Conservation (phyloP, 2,329 filamentous ascomycete species). For the Zalaria obscura region DNA sequence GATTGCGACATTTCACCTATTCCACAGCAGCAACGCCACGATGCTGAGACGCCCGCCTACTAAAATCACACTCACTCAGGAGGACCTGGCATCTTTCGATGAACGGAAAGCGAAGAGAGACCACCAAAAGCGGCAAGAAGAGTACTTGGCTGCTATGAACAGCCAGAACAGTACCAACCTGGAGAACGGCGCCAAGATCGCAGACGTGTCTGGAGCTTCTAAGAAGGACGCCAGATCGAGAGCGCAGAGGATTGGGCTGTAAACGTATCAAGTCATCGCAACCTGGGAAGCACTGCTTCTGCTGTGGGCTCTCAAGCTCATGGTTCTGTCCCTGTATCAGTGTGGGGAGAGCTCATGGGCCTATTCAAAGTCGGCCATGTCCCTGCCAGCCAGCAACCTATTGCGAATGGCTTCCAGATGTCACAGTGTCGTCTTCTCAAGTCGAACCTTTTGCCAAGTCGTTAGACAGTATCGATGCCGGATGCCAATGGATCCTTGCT, state of each 20-base stretch:
- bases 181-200: constrained; percentile 6
- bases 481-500: too few species aligned
- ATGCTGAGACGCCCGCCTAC: constrained; percentile 22
- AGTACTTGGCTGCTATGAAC: constrained; percentile 8
- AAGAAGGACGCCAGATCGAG: constrained; percentile 12
- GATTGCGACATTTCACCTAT: background rate
- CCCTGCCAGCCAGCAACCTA: too few species aligned
- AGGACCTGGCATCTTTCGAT: constrained; percentile 19
- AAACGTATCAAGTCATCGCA: background rate
- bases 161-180: constrained; percentile 10
- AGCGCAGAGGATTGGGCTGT: constrained; percentile 16
- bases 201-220: constrained; percentile 7
- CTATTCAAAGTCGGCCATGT: too few species aligned
- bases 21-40: background rate
- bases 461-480: too few species aligned
- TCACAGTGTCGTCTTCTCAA: too few species aligned
- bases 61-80: constrained; percentile 18
- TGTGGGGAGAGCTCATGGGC: too few species aligned
- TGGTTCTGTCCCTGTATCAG: background rate
- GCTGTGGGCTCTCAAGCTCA: background rate
- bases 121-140: constrained; percentile 8
- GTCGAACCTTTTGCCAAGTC: too few species aligned
- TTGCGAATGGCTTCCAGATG: too few species aligned
- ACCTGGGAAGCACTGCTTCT: too few species aligned
- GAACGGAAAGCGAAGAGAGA: constrained; percentile 16